phyloP scores from a whole-genome alignment of 2,329 filamentous ascomycete species.

The Aspergillus udagawae region DNA sequence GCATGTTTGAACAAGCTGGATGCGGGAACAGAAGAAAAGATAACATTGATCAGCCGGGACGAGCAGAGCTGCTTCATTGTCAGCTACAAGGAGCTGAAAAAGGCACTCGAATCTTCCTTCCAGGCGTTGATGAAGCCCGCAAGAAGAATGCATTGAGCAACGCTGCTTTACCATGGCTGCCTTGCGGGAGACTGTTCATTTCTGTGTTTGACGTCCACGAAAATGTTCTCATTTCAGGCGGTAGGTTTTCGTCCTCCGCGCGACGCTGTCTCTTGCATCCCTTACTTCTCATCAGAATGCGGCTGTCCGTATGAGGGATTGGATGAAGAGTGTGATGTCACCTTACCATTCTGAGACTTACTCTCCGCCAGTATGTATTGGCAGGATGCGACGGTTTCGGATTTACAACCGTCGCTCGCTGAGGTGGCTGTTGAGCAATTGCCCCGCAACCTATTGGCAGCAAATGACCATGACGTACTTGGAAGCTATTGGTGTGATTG shows the following conservation, averaged over 20 bases:
- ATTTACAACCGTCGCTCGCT: not conserved
- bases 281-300: not conserved
- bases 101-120: conserved; percentile 59
- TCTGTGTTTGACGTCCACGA: conserved; percentile 6
- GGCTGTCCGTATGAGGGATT: not conserved
- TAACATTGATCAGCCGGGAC: conserved; percentile 82
- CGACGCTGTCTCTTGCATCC: not conserved
- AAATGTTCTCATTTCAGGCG: not conserved
- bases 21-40: conserved; percentile 78
- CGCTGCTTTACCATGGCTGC: not conserved
- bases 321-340: not conserved
- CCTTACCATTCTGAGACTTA: not conserved
- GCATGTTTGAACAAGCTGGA: conserved; percentile 88
- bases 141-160: conserved; percentile 31
- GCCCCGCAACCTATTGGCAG: not conserved
- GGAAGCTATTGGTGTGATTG: conserved; percentile 4
- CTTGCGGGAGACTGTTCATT: not conserved
- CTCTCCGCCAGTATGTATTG: not conserved
- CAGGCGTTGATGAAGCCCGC: conserved; percentile 51
- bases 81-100: conserved; percentile 82
- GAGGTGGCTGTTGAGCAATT: not conserved
- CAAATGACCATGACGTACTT: conserved; percentile 1
- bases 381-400: not conserved
- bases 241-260: not conserved
- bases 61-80: conserved; percentile 86